These are phyloP conservation scores for Phytophthora pinifolia DNA, from an alignment of 352 stramenopile genomes.

Conservation along the genomic window DNA sequence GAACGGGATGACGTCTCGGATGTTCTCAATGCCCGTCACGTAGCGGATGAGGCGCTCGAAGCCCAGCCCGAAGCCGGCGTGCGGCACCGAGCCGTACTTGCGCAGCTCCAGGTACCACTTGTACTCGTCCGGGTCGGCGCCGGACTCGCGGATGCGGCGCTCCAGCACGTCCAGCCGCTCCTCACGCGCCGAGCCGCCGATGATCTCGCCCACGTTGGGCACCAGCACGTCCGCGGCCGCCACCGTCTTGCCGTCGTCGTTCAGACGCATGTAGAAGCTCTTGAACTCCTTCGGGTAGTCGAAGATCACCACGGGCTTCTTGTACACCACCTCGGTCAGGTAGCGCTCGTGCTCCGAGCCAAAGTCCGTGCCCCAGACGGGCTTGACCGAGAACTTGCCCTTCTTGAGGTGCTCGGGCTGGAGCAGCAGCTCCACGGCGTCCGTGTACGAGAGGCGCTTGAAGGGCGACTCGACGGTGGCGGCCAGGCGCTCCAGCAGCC, in stretches of 20 bases:
- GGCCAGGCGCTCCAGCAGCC: conserved; percentile 67
- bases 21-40: conserved; percentile 99
- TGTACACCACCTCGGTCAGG: conserved; percentile 90
- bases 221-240: conserved; percentile 97
- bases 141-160: conserved; percentile 63
- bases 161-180: conserved; percentile 93
- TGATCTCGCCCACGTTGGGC: conserved; percentile 96
- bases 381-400: conserved; percentile 88
- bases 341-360: conserved; percentile 97
- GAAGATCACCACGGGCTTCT: conserved; percentile 96
- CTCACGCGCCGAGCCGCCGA: conserved; percentile 97
- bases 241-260: conserved; percentile 97
- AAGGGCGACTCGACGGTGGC: conserved; percentile 57
- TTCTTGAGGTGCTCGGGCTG: conserved; percentile 79
- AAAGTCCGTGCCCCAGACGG: conserved; percentile 95
- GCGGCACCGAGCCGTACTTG: conserved; percentile 94
- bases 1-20: conserved; percentile 98
- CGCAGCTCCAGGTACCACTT: conserved; percentile 98
- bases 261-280: conserved; percentile 99
- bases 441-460: conserved; percentile 92
- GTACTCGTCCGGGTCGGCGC: conserved; percentile 84
- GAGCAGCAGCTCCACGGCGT: conserved; percentile 93
- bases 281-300: conserved; percentile 99
- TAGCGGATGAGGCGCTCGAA: conserved; percentile 99
- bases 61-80: conserved; percentile 97